Base-by-base conservation (phyloP, 1,284 basidiomycete species). In the Golubevia sp. region DNA sequence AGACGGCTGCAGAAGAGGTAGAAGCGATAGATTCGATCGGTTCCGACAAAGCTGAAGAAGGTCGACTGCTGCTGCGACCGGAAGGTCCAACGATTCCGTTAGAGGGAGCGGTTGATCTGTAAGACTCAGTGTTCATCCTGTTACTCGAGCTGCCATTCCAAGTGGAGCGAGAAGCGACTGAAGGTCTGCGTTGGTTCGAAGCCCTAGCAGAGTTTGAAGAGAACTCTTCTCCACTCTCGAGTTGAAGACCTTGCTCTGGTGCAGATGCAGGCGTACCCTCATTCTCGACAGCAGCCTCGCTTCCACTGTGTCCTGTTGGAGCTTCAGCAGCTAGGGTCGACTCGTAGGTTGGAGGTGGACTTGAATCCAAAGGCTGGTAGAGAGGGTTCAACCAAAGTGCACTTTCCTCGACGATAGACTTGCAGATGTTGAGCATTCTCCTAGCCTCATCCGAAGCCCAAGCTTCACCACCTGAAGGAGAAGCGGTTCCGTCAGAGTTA, bases 1-100 rank as follows among this genome's bases (percentile, higher is more conserved):
- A 15, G 49, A 27, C 66, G 62, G 59, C 58, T 71, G 70, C 30
- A 68, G 51, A 86, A 90, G 89, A 79, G 87, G 87, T 59, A 87
- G 76, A 77, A 63, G 0, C 66, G 21, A 64, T 68, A 50, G 56
- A 57, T 27, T 20, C 51, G 2, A 52, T 63, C 18, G 57, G 56
- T 57, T 60, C 63, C 11, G 55, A 65, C 18, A 56, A 63, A 56
- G 60, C n/a, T 51, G 62, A 38, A 20, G 64, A 64, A 55, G 63
- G 25, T 52, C 30, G 34, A 53, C 38, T 21, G 11, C 11, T 44
- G 13, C 38, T 44, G 11, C 18, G 11, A 44, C 38, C 18, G 38
- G 38, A 44, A 18, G 38, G 38, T 13, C 38, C 38, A 44, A 18
- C 38, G 6, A 44, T 44, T 18, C 18, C 38, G 18, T 44, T 44